phyloP scores from a whole-genome alignment of 2,329 filamentous ascomycete genomes.

The Nothomitra cinnamomea region DNA sequence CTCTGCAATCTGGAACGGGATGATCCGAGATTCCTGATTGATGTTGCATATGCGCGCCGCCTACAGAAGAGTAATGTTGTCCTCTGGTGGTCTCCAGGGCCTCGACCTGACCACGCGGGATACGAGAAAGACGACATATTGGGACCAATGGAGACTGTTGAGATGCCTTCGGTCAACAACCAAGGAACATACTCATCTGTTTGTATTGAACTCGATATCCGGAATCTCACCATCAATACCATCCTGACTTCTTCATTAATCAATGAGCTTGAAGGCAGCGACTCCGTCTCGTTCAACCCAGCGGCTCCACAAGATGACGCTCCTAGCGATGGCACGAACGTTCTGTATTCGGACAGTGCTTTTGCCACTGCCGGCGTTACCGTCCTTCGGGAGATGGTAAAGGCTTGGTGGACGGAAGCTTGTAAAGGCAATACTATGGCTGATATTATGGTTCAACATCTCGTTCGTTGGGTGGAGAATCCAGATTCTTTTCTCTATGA shows the following conservation, averaged over 20 bases:
- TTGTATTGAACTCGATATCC: conserved; percentile 85
- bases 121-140: conserved; percentile 86
- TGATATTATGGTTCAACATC: conserved; percentile 90
- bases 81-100: conserved; percentile 85
- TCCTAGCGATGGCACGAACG: conserved; percentile 44
- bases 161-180: conserved; percentile 87
- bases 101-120: conserved; percentile 84
- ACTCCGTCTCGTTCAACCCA: conserved; percentile 73
- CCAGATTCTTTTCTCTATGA: conserved; percentile 93
- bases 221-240: conserved; percentile 93
- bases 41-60: conserved; percentile 81
- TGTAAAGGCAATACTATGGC: conserved; percentile 85
- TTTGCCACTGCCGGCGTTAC: conserved; percentile 85
- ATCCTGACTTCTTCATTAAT: conserved; percentile 92
- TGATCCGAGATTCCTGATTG: conserved; percentile 86
- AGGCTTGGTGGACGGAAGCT: conserved; percentile 94
- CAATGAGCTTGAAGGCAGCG: conserved; percentile 84
- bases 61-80: conserved; percentile 85
- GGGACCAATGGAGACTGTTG: conserved; percentile 65
- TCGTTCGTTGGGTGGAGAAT: conserved; percentile 93
- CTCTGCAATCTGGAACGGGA: conserved; percentile 91
- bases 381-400: conserved; percentile 94
- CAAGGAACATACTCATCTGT: conserved; percentile 90
- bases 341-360: conserved; percentile 70
- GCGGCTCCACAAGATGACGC: conserved; percentile 44